phyloP scores from a whole-genome alignment of 306 rosid species.

The Quercus mongolica region DNA sequence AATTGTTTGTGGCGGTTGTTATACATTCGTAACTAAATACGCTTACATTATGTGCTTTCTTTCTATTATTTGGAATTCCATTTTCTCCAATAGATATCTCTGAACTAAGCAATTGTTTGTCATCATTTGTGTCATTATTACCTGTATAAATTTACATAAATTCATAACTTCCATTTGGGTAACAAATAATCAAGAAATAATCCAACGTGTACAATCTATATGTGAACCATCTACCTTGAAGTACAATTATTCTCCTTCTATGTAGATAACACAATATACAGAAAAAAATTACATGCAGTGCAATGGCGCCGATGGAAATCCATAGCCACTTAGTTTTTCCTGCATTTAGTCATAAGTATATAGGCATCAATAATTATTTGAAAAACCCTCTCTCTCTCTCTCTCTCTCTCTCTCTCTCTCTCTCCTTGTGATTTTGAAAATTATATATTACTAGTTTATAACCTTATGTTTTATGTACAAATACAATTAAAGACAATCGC shows the following conservation, averaged over 20 bases:
- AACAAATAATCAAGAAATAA: too few species aligned
- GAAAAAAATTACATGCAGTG: background rate
- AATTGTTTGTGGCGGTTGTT: conserved; percentile 17
- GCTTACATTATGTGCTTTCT: background rate
- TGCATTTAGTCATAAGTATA: too few species aligned
- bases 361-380: too few species aligned
- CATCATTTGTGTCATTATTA: background rate
- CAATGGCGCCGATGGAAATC: background rate
- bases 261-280: background rate
- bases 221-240: background rate
- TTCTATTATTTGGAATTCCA: background rate
- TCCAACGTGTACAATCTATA: too few species aligned
- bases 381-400: too few species aligned
- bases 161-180: too few species aligned
- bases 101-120: background rate
- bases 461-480: too few species aligned
- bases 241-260: background rate
- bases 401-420: too few species aligned
- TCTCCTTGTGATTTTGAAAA: too few species aligned
- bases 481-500: too few species aligned
- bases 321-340: conserved; percentile 1
- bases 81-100: background rate
- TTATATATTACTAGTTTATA: too few species aligned
- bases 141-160: background rate
- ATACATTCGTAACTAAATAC: conserved; percentile 5